These are phyloP conservation scores for Phytophthora ohioensis DNA, from an alignment of 352 stramenopile genomes.

Conservation along the genomic window DNA sequence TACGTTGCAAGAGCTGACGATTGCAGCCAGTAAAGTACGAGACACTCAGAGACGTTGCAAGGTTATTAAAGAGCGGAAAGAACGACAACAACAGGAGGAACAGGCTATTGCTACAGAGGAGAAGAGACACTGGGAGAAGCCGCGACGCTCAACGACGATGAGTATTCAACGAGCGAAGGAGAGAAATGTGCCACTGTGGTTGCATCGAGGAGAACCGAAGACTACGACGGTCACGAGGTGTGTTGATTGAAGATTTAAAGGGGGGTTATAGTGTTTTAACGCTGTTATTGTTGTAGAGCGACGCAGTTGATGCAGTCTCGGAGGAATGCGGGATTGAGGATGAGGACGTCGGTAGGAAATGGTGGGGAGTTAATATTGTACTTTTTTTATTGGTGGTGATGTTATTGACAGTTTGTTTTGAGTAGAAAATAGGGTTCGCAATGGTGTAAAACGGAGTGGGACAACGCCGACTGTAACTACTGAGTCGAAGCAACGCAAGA, in stretches of 20 bases:
- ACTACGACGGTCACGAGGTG: conserved; percentile 25
- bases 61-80: conserved; percentile 15
- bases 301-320: conserved; percentile 27
- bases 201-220: conserved; percentile 24
- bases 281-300: conserved; percentile 17
- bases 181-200: conserved; percentile 26
- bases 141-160: not conserved
- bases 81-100: conserved; percentile 28
- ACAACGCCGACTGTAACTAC: conserved; percentile 2
- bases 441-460: conserved; percentile 29
- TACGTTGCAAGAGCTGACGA: conserved; percentile 48
- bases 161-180: conserved; percentile 4
- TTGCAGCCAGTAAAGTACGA: conserved; percentile 37
- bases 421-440: conserved; percentile 29
- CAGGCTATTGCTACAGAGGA: conserved; percentile 7
- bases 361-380: not conserved
- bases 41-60: conserved; percentile 35
- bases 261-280: not conserved
- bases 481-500: conserved; percentile 33
- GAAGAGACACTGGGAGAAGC: conserved; percentile 30
- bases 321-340: conserved; percentile 8
- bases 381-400: not conserved
- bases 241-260: not conserved
- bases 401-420: conserved; percentile 1
- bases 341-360: conserved; percentile 20